Percentiles rank a stretch among this genome's conserved stretches.
These are phyloP conservation scores for Beauveria medogensis DNA, from an alignment of 2,329 filamentous ascomycete genomes.

Conservation along the genomic window DNA sequence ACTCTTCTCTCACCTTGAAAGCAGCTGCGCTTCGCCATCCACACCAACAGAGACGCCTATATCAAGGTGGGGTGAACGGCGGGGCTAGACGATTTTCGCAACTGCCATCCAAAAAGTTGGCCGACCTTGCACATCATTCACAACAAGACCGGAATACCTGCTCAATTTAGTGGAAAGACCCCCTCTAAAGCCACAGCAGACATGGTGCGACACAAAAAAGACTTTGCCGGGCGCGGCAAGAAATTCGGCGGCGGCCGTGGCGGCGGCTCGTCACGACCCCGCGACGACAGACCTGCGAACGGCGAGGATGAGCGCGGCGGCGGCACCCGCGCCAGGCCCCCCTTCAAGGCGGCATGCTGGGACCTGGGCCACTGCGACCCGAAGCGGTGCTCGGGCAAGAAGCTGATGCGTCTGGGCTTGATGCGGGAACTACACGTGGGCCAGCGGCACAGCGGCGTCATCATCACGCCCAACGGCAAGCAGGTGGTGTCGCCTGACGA, in stretches of 20 bases:
- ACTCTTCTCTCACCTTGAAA: neutral
- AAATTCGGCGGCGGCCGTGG: slow-evolving; percentile 54
- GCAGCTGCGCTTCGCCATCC: neutral
- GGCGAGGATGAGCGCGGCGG: slow-evolving; percentile 20
- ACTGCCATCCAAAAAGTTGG: neutral
- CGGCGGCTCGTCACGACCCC: slow-evolving; percentile 47
- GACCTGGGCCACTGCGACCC: slow-evolving; percentile 96
- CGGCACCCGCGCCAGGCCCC: slow-evolving; percentile 29
- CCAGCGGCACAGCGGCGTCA: slow-evolving; percentile 83
- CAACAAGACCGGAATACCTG: no score
- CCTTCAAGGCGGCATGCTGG: slow-evolving; percentile 94
- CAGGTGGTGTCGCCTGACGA: slow-evolving; percentile 77
- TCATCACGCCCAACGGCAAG: slow-evolving; percentile 93
- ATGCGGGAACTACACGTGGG: slow-evolving; percentile 91
- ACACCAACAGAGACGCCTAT: neutral
- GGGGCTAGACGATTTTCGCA: slow-evolving; percentile 8
- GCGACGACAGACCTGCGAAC: slow-evolving; percentile 32
- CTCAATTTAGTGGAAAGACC: no score
- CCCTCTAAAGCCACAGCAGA: no score
- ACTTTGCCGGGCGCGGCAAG: slow-evolving; percentile 64
- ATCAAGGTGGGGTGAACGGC: slow-evolving; percentile 7
- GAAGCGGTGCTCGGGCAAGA: slow-evolving; percentile 92
- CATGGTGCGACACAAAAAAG: slow-evolving; percentile 97
- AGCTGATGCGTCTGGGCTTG: slow-evolving; percentile 81
- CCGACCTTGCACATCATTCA: neutral